Evolutionary conservation across 139 green algal species (phyloP).

Genomic region (Pleodorina starrii): DNA sequence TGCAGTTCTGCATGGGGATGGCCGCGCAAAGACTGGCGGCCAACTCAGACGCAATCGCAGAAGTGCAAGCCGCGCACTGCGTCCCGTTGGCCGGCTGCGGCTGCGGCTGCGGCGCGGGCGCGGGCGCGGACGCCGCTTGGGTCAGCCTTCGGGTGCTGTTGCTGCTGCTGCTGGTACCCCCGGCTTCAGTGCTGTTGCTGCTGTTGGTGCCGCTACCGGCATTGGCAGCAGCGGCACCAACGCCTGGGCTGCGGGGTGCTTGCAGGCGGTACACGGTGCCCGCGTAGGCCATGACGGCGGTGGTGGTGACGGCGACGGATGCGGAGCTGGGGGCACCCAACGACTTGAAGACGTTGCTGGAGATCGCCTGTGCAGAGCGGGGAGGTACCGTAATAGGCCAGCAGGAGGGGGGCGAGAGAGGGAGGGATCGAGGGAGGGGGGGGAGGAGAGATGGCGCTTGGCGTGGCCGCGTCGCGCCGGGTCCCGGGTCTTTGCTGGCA

Average conservation of each 20-base stretch:
- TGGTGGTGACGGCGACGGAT: not conserved
- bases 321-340: not conserved
- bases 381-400: too few relatives aligned
- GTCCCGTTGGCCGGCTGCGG: not conserved
- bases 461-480: too few relatives aligned
- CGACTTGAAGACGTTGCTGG: not conserved
- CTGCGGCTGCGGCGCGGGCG: too few relatives aligned
- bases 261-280: not conserved
- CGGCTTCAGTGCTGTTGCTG: too few relatives aligned
- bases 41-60: not conserved
- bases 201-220: not conserved
- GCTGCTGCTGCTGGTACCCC: too few relatives aligned
- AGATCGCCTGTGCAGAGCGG: conserved; percentile 6
- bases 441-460: too few relatives aligned
- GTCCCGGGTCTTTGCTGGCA: too few relatives aligned
- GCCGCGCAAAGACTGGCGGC: not conserved
- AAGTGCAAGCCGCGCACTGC: not conserved
- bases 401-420: too few relatives aligned
- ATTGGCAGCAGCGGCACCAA: not conserved
- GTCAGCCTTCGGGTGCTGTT: not conserved
- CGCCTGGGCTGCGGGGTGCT: too few relatives aligned
- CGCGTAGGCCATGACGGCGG: not conserved
- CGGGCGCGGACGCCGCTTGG: not conserved
- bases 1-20: not conserved
- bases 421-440: too few relatives aligned